Percentiles rank a stretch among this genome's conserved stretches.
Evolutionary conservation across 108 stramenopile species (phyloP).

Genomic region (Parietichytrium sp.): DNA sequence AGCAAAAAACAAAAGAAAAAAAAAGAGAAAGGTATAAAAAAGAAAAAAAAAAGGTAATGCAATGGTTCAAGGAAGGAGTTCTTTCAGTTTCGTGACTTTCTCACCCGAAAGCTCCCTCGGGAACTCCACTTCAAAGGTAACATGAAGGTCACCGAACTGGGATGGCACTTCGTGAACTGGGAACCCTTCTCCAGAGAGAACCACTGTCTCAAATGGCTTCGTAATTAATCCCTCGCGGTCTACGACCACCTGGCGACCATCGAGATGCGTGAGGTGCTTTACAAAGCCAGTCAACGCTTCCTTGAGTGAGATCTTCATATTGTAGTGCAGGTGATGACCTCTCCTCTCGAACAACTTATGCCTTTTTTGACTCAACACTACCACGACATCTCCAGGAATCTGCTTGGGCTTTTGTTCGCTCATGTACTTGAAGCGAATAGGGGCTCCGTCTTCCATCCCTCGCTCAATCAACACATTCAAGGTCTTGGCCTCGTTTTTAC

Average conservation of each 20-base stretch:
- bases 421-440: slow-evolving; percentile 40
- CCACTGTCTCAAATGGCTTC: slow-evolving; percentile 48
- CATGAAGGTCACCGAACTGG: slow-evolving; percentile 43
- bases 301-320: slow-evolving; percentile 57
- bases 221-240: slow-evolving; percentile 46
- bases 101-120: slow-evolving; percentile 33
- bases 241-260: slow-evolving; percentile 55
- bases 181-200: slow-evolving; percentile 61
- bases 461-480: slow-evolving; percentile 44
- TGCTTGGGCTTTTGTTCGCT: slow-evolving; percentile 42
- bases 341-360: slow-evolving; percentile 55
- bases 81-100: background rate
- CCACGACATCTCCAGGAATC: slow-evolving; percentile 58
- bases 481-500: slow-evolving; percentile 42
- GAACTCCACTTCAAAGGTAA: slow-evolving; percentile 49
- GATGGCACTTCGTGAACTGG: slow-evolving; percentile 48
- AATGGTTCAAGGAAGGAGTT: no score
- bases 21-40: no score
- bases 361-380: slow-evolving; percentile 52
- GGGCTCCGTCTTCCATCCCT: slow-evolving; percentile 40
- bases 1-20: no score
- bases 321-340: slow-evolving; percentile 58
- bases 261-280: slow-evolving; percentile 54
- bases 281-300: slow-evolving; percentile 65
- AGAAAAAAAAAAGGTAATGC: no score